Conservation (phyloP, 2,329 filamentous ascomycete genomes). For the Epichloe typhina region DNA sequence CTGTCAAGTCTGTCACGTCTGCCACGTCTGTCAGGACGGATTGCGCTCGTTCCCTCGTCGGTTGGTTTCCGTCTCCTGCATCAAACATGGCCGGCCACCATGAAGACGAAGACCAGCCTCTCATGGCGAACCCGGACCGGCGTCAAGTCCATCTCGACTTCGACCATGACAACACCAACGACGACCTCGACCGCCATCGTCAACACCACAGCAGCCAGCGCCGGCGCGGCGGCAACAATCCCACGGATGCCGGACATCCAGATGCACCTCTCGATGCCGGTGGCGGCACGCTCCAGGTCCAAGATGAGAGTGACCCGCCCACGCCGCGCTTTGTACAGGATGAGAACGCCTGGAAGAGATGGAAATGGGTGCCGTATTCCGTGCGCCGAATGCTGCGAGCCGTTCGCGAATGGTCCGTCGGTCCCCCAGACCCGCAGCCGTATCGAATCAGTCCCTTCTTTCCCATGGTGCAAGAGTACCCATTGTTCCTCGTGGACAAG, state of each 20-base stretch:
- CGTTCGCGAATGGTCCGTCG: slow-evolving; percentile 36
- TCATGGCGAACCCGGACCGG: slow-evolving; percentile 24
- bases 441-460: slow-evolving; percentile 45
- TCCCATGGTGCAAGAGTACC: slow-evolving; percentile 53
- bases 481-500: slow-evolving; percentile 48
- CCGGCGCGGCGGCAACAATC: slow-evolving; percentile 2
- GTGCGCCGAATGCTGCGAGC: slow-evolving; percentile 32
- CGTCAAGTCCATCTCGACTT: slow-evolving; percentile 16
- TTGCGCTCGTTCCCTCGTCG: neutral
- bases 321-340: slow-evolving; percentile 51
- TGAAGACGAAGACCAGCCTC: slow-evolving; percentile 24
- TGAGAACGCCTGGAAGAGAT: slow-evolving; percentile 31
- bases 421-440: slow-evolving; percentile 38
- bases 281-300: slow-evolving; percentile 30
- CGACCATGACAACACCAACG: slow-evolving; percentile 4
- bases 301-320: slow-evolving; percentile 27
- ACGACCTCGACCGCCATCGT: slow-evolving; percentile 1
- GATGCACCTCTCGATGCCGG: slow-evolving; percentile 28
- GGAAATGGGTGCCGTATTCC: slow-evolving; percentile 47
- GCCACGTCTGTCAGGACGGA: too few species aligned
- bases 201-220: slow-evolving; percentile 2
- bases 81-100: slow-evolving; percentile 19
- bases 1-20: too few species aligned
- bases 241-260: slow-evolving; percentile 19
- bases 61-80: neutral